Evolutionary conservation across 441 rosid genomes (phyloP), one percentile per base, ranked within the genome.

Genomic region (Sinapis alba): DNA sequence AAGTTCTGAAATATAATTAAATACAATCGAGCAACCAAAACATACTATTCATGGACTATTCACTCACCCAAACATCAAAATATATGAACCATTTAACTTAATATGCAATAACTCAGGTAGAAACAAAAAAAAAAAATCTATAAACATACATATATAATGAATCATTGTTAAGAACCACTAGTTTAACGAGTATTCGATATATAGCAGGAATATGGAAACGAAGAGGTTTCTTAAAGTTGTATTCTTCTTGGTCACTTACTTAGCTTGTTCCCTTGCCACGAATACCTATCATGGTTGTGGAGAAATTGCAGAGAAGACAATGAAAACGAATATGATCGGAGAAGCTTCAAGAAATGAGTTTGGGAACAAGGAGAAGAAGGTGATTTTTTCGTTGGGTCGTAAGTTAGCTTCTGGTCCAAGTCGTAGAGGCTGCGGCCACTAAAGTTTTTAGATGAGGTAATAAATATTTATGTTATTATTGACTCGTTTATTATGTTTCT

Each of bases 21-120:
- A 18, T 62, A 61, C 74, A 51, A 10, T 8, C 57, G 26, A 62
- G 41, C 69, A 75, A 61, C 79, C 79, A 75, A 75, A 75, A 36
- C 74, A 23, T 51, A 51, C 47, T 51, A 68, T 36, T 68, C 7
- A 3, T 23, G 30, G 73, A 32, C 68, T 75, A 5, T 59, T 66
- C 26, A 43, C 58, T 43, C 47, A 38, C 61, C 30, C 43, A 23
- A 26, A 16, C 72, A 58, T 19, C 24, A 34, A 32, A 6, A 7
- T 32, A n/a, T 36, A 15, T 47, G n/a, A 68, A 16, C 54, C 19
- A 24, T 26, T 8, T 36, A 26, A n/a, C 26, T 12, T 61, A 47
- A 16, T 47, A 6, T 16, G 54, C 54, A 47, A 47, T 47, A 68
- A 62, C 63, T 61, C 69, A 68, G 45, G 3, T 41, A 54, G 12